Evolutionary conservation across 2,329 filamentous ascomycete genomes (phyloP).

Genomic region (Colletotrichum sp.): DNA sequence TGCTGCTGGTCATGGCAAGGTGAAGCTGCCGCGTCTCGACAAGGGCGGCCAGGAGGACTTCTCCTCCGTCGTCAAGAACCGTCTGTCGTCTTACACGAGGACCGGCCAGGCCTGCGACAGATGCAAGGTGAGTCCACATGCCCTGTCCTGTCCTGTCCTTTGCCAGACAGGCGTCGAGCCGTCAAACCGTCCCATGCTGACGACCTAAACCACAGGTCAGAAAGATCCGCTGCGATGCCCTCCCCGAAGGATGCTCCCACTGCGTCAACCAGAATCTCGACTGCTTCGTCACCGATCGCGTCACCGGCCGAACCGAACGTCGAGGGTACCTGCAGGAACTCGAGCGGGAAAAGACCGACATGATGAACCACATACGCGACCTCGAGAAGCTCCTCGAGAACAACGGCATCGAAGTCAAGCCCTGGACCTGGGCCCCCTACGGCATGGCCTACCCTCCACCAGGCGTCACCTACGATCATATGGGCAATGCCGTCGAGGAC

Average conservation of each 20-base stretch:
- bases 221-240: constrained; percentile 87
- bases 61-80: constrained; percentile 60
- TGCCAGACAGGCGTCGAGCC: not conserved
- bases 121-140: constrained; percentile 70
- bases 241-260: constrained; percentile 81
- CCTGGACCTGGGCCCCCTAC: constrained; percentile 39
- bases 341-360: constrained; percentile 73
- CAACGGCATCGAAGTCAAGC: constrained; percentile 65
- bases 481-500: constrained; percentile 25
- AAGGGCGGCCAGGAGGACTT: constrained; percentile 52
- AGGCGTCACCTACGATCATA: constrained; percentile 29
- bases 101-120: constrained; percentile 89
- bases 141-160: not conserved
- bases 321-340: constrained; percentile 80
- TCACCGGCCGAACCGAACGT: constrained; percentile 80
- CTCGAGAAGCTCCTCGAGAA: constrained; percentile 70
- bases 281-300: constrained; percentile 86
- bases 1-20: constrained; percentile 35
- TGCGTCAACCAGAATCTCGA: constrained; percentile 78
- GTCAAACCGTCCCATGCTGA: not conserved
- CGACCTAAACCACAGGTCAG: constrained; percentile 60
- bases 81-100: constrained; percentile 59
- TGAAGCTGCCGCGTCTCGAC: constrained; percentile 56
- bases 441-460: constrained; percentile 24
- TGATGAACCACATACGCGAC: constrained; percentile 70